Evolutionary conservation across 129 eudicot genomes (phyloP).

Genomic region (Artemisia annua): DNA sequence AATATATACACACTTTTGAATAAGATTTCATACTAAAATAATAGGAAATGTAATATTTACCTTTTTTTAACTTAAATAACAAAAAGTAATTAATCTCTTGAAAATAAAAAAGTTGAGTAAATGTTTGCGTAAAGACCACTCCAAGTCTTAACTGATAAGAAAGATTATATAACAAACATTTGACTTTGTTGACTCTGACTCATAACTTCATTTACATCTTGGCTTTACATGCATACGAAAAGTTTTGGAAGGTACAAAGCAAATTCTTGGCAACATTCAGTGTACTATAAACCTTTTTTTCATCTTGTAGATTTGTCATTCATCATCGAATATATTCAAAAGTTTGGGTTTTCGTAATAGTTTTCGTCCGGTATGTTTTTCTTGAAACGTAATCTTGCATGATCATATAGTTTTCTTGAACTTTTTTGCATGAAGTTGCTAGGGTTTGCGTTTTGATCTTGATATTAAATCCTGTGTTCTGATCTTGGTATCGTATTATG

Average conservation of each 20-base stretch:
- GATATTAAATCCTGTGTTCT: not conserved
- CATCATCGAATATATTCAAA: not conserved
- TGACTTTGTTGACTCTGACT: conserved; percentile 7
- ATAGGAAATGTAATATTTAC: no score
- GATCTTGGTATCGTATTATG: no score
- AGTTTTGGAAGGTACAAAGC: conserved; percentile 29
- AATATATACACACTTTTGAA: no score
- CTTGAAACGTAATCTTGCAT: not conserved
- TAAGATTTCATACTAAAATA: no score
- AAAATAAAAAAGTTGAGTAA: not conserved
- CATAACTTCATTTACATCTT: no score
- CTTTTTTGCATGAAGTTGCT: conserved; percentile 1
- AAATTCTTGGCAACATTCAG: not conserved
- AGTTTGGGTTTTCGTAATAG: not conserved
- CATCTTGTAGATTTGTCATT: not conserved
- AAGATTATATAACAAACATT: not conserved
- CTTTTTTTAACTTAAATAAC: no score
- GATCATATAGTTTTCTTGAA: not conserved
- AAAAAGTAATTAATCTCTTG: no score
- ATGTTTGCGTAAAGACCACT: not conserved
- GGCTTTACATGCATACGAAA: conserved; percentile 28
- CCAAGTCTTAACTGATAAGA: not conserved
- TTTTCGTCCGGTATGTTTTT: conserved; percentile 17
- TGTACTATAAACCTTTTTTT: not conserved
- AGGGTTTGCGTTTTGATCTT: conserved; percentile 9